Evolutionary conservation across 2,329 filamentous ascomycete species (phyloP), one percentile per base, ranked within the genome.

Genomic region (Periconia sp.): DNA sequence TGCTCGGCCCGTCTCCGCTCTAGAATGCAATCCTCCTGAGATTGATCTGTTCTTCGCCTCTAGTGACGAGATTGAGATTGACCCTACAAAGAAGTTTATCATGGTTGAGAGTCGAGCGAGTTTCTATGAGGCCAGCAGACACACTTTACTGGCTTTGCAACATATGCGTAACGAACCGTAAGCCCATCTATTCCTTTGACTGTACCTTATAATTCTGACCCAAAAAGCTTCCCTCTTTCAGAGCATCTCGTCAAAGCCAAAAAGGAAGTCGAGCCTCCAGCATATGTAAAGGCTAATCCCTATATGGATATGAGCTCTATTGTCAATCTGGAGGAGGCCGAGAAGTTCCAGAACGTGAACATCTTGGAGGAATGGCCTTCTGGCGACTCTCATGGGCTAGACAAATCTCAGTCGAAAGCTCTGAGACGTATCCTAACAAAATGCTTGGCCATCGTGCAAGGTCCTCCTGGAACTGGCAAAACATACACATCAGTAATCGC

Each of bases 401-500:
- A 96, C 55, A 59, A 69, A 0, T 90, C 88, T 0, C 92, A 96
- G 61, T 77, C 83, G 28, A 66, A 72, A 3, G 90, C 89, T 0
- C 75, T 94, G 0, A 72, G 79, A 12, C 76, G 82, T 1, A 91
- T 95, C 48, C 69, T 94, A 1, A 87, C 85, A 0, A 87, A 83
- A 43, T 80, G 82, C 33, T 61, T 96, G 1, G 83, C 89, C 0
- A 84, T 96, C 22, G 71, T 96, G 0, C 92, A 96, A 71, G 92
- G 92, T 0, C 91, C 91, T 8, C 91, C 90, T 0, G 85, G 84
- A 4, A 87, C 84, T 2, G 85, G 85, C 4, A 96, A 96, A 63
- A 96, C 92, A 0, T 87, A 87, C 52, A 87, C 91, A 0, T 94
- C 89, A 0, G 82, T 92, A 2, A 73, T 84, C 18, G 86, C 87